phyloP scores from a whole-genome alignment of 2,329 filamentous ascomycete species.

The Penicillium sp. region DNA sequence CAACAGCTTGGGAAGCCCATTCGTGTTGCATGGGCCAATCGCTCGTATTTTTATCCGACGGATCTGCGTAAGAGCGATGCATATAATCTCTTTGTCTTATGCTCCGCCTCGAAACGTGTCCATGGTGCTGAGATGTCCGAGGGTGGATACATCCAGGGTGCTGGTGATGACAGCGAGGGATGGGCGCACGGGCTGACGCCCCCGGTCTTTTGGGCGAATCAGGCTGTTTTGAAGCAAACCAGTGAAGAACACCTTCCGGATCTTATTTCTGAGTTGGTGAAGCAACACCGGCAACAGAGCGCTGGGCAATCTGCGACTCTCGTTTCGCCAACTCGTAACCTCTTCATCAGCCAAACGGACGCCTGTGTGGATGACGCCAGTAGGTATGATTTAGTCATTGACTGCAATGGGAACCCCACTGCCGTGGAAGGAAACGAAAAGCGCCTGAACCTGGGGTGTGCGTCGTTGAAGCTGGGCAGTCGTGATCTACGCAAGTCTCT shows the following conservation, averaged over 20 bases:
- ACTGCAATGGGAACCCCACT: constrained; percentile 33
- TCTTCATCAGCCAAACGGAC: constrained; percentile 30
- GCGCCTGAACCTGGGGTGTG: constrained; percentile 60
- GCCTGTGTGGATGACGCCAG: constrained; percentile 39
- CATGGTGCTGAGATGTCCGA: constrained; percentile 66
- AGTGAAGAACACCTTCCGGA: constrained; percentile 63
- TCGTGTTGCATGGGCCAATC: constrained; percentile 76
- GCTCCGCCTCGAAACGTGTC: constrained; percentile 76
- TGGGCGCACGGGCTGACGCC: constrained; percentile 84
- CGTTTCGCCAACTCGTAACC: constrained; percentile 40
- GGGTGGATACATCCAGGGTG: constrained; percentile 85
- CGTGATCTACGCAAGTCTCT: constrained; percentile 76
- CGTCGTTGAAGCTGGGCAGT: constrained; percentile 73
- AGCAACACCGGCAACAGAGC: constrained; percentile 23
- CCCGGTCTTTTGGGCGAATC: constrained; percentile 73
- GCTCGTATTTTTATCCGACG: constrained; percentile 56
- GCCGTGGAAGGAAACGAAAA: constrained; percentile 39
- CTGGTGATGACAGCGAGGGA: constrained; percentile 90
- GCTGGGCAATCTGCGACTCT: constrained; percentile 25
- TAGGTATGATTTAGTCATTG: constrained; percentile 46
- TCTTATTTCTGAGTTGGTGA: constrained; percentile 49
- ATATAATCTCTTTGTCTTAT: constrained; percentile 75
- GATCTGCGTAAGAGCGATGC: constrained; percentile 47
- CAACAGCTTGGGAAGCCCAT: constrained; percentile 67
- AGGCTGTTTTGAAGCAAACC: constrained; percentile 58